Evolutionary conservation across 768 basidiomycete genomes (phyloP), one percentile per base, ranked within the genome.

Genomic region (Termitomyces sp.): DNA sequence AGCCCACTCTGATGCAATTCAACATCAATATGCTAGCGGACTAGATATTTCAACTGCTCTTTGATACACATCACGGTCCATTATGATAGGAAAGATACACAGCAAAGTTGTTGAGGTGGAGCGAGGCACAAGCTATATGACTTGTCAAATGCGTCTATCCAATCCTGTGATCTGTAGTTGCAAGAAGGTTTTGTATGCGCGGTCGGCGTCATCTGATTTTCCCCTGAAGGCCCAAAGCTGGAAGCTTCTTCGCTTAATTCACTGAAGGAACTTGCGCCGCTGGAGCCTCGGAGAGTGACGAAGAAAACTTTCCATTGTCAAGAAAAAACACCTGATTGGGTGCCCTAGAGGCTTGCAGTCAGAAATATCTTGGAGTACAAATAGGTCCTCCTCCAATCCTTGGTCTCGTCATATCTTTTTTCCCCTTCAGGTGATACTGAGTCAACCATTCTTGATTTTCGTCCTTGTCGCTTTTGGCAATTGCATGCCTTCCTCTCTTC

Each of bases 391-490:
- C 15, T 29, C 8, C 15, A 18, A 37, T 37, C 10, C 18, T 39
- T 4, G 85, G 78, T 1, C 95, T 92, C 2, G 89, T 88, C 88
- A 67, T 61, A 15, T 12, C 28, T 41, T 9, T 13, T 6, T 7
- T 39, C 22, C 2, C 33, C 12, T 39, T 22, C 37, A 4, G 53
- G 46, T 45, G 58, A 46, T 29, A 42, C 20, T 44, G 3, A 13
- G 12, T 55, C 52, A 52, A 53, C 33, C 39, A n/a, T 15, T 46
- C 39, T 51, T 57, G 48, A 22, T 49, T 54, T 50, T 18, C 26
- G 37, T 28, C n/a, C n/a, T n/a, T 49, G 12, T 33, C 39, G 18
- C 24, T 37, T 33, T 51, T 18, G 45, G 28, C 18, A 53, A 54
- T 45, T 20, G n/a, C 10, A 67, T 68, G 64, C 62, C 60, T 60